Evolutionary conservation across 2,329 filamentous ascomycete genomes (phyloP), one percentile per base, ranked within the genome.

Genomic region (Didymosphaeria variabile): DNA sequence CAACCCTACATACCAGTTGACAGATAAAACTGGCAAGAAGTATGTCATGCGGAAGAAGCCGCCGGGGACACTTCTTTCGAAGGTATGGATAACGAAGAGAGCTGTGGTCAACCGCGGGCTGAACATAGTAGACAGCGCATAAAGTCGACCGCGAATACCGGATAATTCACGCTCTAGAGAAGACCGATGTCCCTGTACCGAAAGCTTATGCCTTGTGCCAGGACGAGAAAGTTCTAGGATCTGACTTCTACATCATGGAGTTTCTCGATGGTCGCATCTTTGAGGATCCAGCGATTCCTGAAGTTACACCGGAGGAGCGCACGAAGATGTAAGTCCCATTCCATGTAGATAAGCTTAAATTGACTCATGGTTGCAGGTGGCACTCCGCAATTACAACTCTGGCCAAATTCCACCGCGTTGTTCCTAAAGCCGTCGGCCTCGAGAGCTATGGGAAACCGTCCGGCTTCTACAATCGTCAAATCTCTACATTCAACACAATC

Each of bases 41-140:
- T 97, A 90, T 81, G 95, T 99, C 36, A 87, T 98, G 83, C 92
- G 95, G 77, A 98, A 99, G 86, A 98, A 98, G 82, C 95, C 95
- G 0, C 94, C 95, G n/a, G 95, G 95, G 66, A 89, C 90, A 81
- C 89, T 99, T 42, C 86, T 98, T 53, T 97, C 93, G 71, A 72
- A 74, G 65, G 70, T 69, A 61, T 12, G 50, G 36, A 12, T 12
- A 36, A 2, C 5, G 32, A n/a, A 8, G n/a, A 40, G n/a, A 31
- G 29, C 17, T 53, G 13, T 10, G 29, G n/a, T 31, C 31, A 21
- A 0, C 6, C 26, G 15, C 17, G 29, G 12, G 38, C 46, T 58
- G 23, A 55, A 50, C 17, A n/a, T 23, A n/a, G 17, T 53, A 93
- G 82, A 94, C 94, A 2, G 95, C 95, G 10, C 95, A 99, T 83